Conservation (phyloP, 768 basidiomycete genomes). For the Russula virescens region DNA sequence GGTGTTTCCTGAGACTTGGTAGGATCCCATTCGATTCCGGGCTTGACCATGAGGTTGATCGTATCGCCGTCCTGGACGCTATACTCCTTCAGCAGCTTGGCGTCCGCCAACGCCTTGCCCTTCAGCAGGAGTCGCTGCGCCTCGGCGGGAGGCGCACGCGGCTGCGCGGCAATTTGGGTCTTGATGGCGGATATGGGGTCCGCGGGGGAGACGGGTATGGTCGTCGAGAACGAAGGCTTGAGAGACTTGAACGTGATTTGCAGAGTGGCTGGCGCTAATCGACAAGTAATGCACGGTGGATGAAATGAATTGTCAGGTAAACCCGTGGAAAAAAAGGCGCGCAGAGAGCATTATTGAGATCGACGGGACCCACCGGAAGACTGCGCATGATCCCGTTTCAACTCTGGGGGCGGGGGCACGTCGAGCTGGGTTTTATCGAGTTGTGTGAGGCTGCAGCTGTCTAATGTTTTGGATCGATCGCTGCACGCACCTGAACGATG, state of each 20-base stretch:
- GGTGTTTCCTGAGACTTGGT: conserved; percentile 33
- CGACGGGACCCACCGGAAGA: conserved; percentile 29
- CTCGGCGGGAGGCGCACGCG: conserved; percentile 70
- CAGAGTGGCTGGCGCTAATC: conserved; percentile 38
- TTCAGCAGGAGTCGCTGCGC: conserved; percentile 84
- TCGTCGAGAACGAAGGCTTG: conserved; percentile 77
- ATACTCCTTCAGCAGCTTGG: conserved; percentile 89
- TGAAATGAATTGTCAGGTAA: too few species aligned
- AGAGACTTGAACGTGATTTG: conserved; percentile 82
- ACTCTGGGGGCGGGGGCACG: conserved; percentile 55
- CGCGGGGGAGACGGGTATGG: conserved; percentile 67
- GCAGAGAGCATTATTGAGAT: background rate
- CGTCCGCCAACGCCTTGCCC: conserved; percentile 89
- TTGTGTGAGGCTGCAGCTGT: background rate
- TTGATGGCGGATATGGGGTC: conserved; percentile 83
- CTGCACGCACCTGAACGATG: conserved; percentile 51
- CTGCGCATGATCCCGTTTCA: conserved; percentile 35
- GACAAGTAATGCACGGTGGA: too few species aligned
- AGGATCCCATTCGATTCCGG: conserved; percentile 63
- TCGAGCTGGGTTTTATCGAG: conserved; percentile 40
- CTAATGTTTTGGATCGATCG: conserved; percentile 16
- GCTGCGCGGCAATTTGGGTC: conserved; percentile 57
- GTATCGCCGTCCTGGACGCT: conserved; percentile 72
- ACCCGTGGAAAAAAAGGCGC: too few species aligned
- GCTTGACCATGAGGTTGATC: conserved; percentile 83